phyloP scores from a whole-genome alignment of 345 rosid genomes.

The Lepidium aucheri region DNA sequence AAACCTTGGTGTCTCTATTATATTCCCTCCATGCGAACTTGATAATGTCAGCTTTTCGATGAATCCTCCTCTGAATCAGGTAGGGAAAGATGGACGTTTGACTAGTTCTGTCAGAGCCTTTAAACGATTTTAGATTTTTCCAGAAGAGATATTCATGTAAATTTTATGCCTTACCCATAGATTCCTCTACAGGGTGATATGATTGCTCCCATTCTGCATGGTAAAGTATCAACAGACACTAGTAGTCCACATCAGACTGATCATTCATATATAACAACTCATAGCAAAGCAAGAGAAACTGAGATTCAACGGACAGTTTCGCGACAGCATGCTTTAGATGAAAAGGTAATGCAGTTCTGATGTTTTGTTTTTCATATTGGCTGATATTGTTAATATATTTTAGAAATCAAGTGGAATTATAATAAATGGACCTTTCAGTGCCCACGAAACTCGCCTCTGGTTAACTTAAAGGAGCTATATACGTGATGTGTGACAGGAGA shows the following conservation, averaged over 20 bases:
- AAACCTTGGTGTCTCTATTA: slow-evolving; percentile 37
- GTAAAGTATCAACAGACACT: slow-evolving; percentile 30
- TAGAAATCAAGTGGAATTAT: neutral
- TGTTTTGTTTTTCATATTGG: slow-evolving; percentile 6
- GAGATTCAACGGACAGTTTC: slow-evolving; percentile 48
- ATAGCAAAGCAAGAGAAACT: slow-evolving; percentile 50
- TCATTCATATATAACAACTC: slow-evolving; percentile 21
- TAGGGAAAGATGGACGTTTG: neutral
- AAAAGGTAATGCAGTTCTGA: slow-evolving; percentile 42
- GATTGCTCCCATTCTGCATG: slow-evolving; percentile 26
- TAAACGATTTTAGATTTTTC: neutral
- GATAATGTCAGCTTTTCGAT: slow-evolving; percentile 34
- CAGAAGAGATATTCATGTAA: neutral
- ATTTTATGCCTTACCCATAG: neutral
- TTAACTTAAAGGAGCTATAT: slow-evolving; percentile 25
- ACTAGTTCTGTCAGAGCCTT: neutral
- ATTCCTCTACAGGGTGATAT: slow-evolving; percentile 38
- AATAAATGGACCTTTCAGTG: neutral
- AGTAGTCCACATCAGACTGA: slow-evolving; percentile 33
- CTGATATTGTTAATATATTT: neutral
- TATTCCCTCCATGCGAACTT: slow-evolving; percentile 39
- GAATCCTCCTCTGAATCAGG: slow-evolving; percentile 38
- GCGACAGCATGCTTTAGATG: slow-evolving; percentile 40
- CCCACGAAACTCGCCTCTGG: slow-evolving; percentile 6
- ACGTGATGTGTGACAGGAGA: slow-evolving; percentile 42